A percentile compares a stretch with the other conserved stretches of the same genome.
Conservation (phyloP, 164 flowering plant genomes). For the Saururus chinensis region DNA sequence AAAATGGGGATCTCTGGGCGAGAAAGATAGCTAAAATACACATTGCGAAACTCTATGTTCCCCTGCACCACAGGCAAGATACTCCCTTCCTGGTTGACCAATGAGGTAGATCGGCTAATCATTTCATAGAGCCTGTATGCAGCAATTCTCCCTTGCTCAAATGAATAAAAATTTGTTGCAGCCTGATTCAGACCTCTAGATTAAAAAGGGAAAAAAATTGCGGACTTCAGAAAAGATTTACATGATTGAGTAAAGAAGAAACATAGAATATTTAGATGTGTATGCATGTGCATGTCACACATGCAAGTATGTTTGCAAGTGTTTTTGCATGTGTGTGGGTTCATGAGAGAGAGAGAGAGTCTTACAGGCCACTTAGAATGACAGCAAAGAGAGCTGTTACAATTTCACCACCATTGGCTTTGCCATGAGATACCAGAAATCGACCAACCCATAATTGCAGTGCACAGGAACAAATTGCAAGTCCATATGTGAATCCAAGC, state of each 20-base stretch:
- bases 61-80: constrained; percentile 66
- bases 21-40: constrained; percentile 90
- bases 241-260: neutral
- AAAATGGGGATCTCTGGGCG: constrained; percentile 97
- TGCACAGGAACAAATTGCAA: constrained; percentile 98
- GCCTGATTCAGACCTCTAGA: constrained; percentile 93
- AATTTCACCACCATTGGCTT: constrained; percentile 90
- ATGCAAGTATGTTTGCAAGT: neutral
- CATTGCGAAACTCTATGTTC: constrained; percentile 92
- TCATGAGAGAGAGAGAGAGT: constrained; percentile 5
- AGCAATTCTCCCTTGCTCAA: constrained; percentile 98
- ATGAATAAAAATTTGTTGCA: constrained; percentile 95
- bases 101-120: constrained; percentile 88
- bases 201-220: constrained; percentile 7
- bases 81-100: constrained; percentile 63
- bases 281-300: neutral
- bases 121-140: constrained; percentile 96
- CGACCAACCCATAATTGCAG: constrained; percentile 97
- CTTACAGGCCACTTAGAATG: constrained; percentile 97
- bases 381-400: constrained; percentile 83
- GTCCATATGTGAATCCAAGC: constrained; percentile 99
- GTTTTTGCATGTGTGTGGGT: too few relatives aligned
- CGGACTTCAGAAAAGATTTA: neutral
- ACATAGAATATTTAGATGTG: neutral
- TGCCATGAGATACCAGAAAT: constrained; percentile 45